phyloP scores from a whole-genome alignment of 768 basidiomycete species.

The Lactarius sp. region DNA sequence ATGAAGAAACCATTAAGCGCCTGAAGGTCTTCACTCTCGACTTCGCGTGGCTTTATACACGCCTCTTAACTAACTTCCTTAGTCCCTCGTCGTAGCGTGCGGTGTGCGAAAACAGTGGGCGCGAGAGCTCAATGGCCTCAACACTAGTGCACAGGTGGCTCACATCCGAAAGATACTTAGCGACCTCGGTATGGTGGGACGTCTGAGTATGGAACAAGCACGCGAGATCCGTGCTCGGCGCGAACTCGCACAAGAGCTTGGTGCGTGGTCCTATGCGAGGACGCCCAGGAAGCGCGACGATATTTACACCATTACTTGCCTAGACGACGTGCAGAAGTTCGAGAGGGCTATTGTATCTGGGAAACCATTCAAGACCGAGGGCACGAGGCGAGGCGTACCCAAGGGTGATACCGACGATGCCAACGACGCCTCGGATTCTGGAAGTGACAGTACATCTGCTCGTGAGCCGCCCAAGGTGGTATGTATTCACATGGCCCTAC shows the following conservation, averaged over 20 bases:
- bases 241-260: slow-evolving; percentile 73
- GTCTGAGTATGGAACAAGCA: slow-evolving; percentile 76
- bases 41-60: background rate
- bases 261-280: slow-evolving; percentile 39
- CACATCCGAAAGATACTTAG: slow-evolving; percentile 59
- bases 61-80: background rate
- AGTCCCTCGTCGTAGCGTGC: slow-evolving; percentile 69
- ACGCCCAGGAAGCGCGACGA: too few species aligned
- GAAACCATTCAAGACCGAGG: slow-evolving; percentile 28
- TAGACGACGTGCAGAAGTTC: slow-evolving; percentile 76
- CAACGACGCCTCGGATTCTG: slow-evolving; percentile 35
- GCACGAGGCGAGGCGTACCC: slow-evolving; percentile 15
- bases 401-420: slow-evolving; percentile 28
- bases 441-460: slow-evolving; percentile 24
- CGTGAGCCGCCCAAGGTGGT: slow-evolving; percentile 7
- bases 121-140: slow-evolving; percentile 60
- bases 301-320: background rate
- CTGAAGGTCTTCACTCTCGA: slow-evolving; percentile 50
- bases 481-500: background rate
- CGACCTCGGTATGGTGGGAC: slow-evolving; percentile 77
- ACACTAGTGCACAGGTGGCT: slow-evolving; percentile 55
- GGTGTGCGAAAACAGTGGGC: slow-evolving; percentile 76
- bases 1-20: slow-evolving; percentile 69
- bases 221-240: slow-evolving; percentile 65
- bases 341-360: slow-evolving; percentile 45